Evolutionary conservation across 257 asterid genomes (phyloP).

Genomic region (Ligustrum vulgare): DNA sequence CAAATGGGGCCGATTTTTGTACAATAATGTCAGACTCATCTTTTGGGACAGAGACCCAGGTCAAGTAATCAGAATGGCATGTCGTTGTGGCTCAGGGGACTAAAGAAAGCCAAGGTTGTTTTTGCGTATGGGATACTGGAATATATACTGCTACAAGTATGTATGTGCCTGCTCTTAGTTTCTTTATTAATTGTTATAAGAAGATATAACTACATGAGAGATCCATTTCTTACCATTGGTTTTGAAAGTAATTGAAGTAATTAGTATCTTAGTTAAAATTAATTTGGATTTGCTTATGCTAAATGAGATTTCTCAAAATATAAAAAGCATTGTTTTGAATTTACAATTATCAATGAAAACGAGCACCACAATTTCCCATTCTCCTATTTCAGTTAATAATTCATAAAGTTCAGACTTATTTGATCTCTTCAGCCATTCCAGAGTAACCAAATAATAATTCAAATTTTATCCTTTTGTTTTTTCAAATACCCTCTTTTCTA

Average conservation of each 20-base stretch:
- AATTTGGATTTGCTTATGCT: too few relatives aligned
- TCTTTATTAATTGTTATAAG: background rate
- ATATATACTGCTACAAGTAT: conserved; percentile 87
- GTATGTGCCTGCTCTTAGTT: conserved; percentile 11
- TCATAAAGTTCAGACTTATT: too few relatives aligned
- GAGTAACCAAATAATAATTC: too few relatives aligned
- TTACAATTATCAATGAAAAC: too few relatives aligned
- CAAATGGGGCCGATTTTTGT: too few relatives aligned
- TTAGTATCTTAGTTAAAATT: too few relatives aligned
- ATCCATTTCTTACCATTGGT: background rate
- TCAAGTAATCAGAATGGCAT: conserved; percentile 42
- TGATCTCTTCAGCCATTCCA: too few relatives aligned
- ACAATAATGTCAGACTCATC: conserved; percentile 96
- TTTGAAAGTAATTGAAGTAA: too few relatives aligned
- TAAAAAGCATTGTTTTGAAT: too few relatives aligned
- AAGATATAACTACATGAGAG: background rate
- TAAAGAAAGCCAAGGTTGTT: conserved; percentile 54
- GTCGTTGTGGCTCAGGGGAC: conserved; percentile 59
- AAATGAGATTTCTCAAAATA: too few relatives aligned
- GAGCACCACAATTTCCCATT: too few relatives aligned
- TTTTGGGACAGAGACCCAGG: conserved; percentile 65
- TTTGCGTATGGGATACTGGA: conserved; percentile 81
- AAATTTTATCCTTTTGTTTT: conserved; percentile 4
- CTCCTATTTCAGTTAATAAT: too few relatives aligned
- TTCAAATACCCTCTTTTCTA: background rate